Evolutionary conservation across 2,329 filamentous ascomycete species (phyloP).

Genomic region (Exophiala dermatitidis): DNA sequence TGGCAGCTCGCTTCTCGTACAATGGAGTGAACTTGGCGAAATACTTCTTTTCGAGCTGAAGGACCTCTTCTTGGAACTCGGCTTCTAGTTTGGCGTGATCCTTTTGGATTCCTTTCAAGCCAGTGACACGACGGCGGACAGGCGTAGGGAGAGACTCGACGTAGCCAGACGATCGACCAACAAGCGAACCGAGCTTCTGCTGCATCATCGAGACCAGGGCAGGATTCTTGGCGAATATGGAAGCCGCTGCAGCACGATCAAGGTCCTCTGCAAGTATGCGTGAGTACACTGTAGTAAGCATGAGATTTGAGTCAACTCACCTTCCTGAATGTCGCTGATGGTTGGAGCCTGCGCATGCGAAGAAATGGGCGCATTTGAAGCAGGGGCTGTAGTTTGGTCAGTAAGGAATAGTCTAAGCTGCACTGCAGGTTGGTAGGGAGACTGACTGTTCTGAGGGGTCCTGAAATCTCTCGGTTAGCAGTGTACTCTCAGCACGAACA

Average conservation of each 20-base stretch:
- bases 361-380: conserved; percentile 91
- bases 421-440: neutral
- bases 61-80: conserved; percentile 96
- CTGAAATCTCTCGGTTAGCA: conserved; percentile 42
- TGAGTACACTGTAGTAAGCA: conserved; percentile 14
- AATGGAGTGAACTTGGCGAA: conserved; percentile 97
- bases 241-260: conserved; percentile 77
- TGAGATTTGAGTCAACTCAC: conserved; percentile 42
- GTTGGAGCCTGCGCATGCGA: conserved; percentile 94
- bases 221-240: conserved; percentile 92
- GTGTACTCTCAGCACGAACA: neutral
- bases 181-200: conserved; percentile 84
- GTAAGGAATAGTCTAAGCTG: neutral
- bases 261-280: conserved; percentile 63
- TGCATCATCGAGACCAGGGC: conserved; percentile 95
- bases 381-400: conserved; percentile 45
- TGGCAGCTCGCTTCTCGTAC: conserved; percentile 88
- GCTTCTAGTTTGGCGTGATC: conserved; percentile 97
- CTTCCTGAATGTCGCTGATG: conserved; percentile 93
- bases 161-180: conserved; percentile 93
- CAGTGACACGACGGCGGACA: conserved; percentile 87
- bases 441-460: conserved; percentile 85
- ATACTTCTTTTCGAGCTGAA: conserved; percentile 98
- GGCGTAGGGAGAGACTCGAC: conserved; percentile 87
- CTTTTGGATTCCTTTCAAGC: conserved; percentile 96